These are phyloP conservation scores for Hsuehochloa calcarea DNA, from an alignment of 176 grass and related monocot genomes.

Conservation along the genomic window DNA sequence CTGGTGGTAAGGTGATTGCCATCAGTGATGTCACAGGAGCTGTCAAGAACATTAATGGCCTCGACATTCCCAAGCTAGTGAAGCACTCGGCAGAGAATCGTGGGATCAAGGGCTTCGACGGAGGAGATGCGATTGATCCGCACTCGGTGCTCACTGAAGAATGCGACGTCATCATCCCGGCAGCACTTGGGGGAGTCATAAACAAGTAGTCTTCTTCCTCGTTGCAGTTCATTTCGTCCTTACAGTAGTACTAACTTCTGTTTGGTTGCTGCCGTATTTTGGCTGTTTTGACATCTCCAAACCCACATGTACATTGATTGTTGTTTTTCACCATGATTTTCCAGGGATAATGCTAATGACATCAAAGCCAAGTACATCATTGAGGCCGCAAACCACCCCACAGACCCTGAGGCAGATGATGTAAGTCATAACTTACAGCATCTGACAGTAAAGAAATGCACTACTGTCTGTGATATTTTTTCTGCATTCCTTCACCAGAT, in stretches of 20 bases:
- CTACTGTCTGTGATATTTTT: not conserved
- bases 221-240: not conserved
- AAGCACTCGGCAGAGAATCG: conserved; percentile 54
- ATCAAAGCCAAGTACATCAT: conserved; percentile 95
- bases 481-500: conserved; percentile 51
- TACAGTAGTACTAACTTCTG: not conserved
- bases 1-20: conserved; percentile 73
- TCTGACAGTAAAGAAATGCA: not conserved
- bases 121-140: conserved; percentile 59
- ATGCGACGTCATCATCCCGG: conserved; percentile 81
- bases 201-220: conserved; percentile 49
- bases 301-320: not conserved
- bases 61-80: conserved; percentile 62
- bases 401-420: conserved; percentile 95
- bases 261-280: not conserved
- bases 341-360: conserved; percentile 85
- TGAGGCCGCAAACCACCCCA: conserved; percentile 96
- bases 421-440: conserved; percentile 28
- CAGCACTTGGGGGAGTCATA: conserved; percentile 82
- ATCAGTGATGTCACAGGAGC: conserved; percentile 83
- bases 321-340: not conserved
- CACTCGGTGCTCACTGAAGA: conserved; percentile 72
- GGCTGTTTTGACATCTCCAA: not conserved
- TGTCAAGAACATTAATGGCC: conserved; percentile 69
- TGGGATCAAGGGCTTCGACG: conserved; percentile 69